Percentiles rank a stretch among this genome's conserved stretches.
Conservation (phyloP, 805 yeast species). For the Scheffersomyces lignosus region DNA sequence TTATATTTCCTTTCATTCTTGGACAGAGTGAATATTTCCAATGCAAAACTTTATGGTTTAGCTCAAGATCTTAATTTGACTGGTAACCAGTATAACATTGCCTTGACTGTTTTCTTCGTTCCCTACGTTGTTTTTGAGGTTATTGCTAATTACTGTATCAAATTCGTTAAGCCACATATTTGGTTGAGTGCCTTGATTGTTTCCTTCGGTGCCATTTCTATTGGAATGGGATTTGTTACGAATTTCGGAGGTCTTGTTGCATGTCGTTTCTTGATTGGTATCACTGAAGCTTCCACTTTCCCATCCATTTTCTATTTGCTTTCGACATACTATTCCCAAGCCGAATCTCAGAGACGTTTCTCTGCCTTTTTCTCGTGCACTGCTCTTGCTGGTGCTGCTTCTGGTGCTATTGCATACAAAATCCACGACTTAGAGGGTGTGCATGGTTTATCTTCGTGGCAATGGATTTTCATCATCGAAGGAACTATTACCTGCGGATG, state of each 20-base stretch:
- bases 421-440: slow-evolving; percentile 53
- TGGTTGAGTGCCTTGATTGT: slow-evolving; percentile 64
- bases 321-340: slow-evolving; percentile 62
- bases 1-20: slow-evolving; percentile 74
- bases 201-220: slow-evolving; percentile 61
- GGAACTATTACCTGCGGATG: slow-evolving; percentile 41
- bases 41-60: slow-evolving; percentile 76
- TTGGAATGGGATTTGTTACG: slow-evolving; percentile 64
- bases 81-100: slow-evolving; percentile 62
- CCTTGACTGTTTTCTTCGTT: slow-evolving; percentile 68
- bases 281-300: slow-evolving; percentile 70
- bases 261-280: slow-evolving; percentile 65
- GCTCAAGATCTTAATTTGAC: slow-evolving; percentile 50
- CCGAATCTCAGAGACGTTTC: slow-evolving; percentile 68
- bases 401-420: slow-evolving; percentile 70
- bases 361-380: slow-evolving; percentile 70
- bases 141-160: slow-evolving; percentile 61
- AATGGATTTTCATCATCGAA: slow-evolving; percentile 53
- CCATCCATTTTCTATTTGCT: slow-evolving; percentile 74
- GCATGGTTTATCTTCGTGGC: slow-evolving; percentile 46
- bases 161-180: slow-evolving; percentile 58
- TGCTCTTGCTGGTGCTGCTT: slow-evolving; percentile 76
- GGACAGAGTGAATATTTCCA: slow-evolving; percentile 80
- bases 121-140: slow-evolving; percentile 68
- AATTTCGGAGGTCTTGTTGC: slow-evolving; percentile 60